phyloP scores from a whole-genome alignment of 345 rosid species.

The Triadica sebifera region DNA sequence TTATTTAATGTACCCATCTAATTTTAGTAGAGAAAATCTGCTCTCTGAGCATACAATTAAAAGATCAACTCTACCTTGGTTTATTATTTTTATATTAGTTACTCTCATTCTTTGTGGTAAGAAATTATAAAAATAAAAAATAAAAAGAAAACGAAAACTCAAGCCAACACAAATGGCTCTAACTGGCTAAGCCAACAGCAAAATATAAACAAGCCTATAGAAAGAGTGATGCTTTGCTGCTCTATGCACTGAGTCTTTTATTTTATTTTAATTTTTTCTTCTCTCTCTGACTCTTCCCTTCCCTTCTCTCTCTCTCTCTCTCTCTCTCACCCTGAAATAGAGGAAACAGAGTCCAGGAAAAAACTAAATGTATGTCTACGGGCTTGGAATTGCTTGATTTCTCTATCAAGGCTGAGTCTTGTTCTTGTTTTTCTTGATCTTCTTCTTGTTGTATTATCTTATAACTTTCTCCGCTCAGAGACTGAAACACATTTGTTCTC shows the following conservation, averaged over 20 bases:
- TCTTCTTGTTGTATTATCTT: slow-evolving; percentile 1
- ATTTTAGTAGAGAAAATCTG: slow-evolving; percentile 29
- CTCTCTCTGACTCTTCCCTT: neutral
- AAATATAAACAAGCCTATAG: slow-evolving; percentile 21
- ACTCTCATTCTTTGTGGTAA: too few species aligned
- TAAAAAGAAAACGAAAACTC: too few species aligned
- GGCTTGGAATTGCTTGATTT: slow-evolving; percentile 20
- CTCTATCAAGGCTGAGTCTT: slow-evolving; percentile 20
- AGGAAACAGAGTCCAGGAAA: slow-evolving; percentile 34
- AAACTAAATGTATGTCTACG: slow-evolving; percentile 42
- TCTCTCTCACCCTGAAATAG: slow-evolving; percentile 44
- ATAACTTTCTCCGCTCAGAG: slow-evolving; percentile 20
- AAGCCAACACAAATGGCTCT: too few species aligned
- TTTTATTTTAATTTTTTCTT: neutral
- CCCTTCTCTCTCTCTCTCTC: slow-evolving; percentile 11
- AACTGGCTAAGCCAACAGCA: neutral
- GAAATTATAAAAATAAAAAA: too few species aligned
- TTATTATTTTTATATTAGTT: neutral
- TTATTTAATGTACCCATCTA: slow-evolving; percentile 32
- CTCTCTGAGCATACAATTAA: slow-evolving; percentile 12
- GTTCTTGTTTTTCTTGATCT: slow-evolving; percentile 10
- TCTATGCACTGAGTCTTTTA: slow-evolving; percentile 21
- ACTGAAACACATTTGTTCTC: slow-evolving; percentile 23
- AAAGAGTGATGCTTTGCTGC: slow-evolving; percentile 29
- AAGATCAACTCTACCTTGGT: neutral